Evolutionary conservation across 2,329 filamentous ascomycete genomes (phyloP).

Genomic region (Ceratocystis lukuohia): DNA sequence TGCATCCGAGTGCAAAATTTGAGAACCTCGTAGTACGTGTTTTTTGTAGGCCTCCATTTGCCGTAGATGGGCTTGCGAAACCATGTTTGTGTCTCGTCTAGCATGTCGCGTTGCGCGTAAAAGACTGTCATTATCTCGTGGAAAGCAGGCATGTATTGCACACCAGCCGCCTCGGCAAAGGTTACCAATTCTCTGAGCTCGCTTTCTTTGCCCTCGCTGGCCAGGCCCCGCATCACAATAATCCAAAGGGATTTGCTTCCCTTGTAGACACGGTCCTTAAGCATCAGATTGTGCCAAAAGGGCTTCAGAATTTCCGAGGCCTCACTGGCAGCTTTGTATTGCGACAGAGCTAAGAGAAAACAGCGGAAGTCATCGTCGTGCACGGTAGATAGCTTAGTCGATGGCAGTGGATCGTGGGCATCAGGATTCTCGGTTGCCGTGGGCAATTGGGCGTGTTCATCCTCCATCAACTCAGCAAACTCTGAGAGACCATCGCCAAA

Average conservation of each 20-base stretch:
- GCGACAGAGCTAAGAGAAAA: conserved; percentile 39
- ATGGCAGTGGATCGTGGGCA: conserved; percentile 12
- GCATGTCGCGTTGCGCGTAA: conserved; percentile 44
- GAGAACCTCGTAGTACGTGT: conserved; percentile 42
- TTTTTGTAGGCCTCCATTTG: conserved; percentile 30
- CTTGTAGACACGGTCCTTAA: conserved; percentile 16
- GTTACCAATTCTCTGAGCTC: conserved; percentile 44
- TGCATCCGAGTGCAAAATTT: conserved; percentile 47
- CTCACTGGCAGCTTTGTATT: conserved; percentile 42
- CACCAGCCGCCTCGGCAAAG: conserved; percentile 35
- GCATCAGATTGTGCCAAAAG: conserved; percentile 17
- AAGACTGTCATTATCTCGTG: conserved; percentile 47
- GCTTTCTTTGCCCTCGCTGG: conserved; percentile 42
- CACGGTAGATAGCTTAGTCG: conserved; percentile 1
- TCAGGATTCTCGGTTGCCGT: conserved; percentile 19
- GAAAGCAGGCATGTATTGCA: conserved; percentile 33
- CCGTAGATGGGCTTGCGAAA: conserved; percentile 42
- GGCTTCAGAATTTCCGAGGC: conserved; percentile 26
- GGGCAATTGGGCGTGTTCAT: conserved; percentile 19
- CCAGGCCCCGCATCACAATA: conserved; percentile 46
- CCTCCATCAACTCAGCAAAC: conserved; percentile 20
- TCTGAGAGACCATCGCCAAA: conserved; percentile 20
- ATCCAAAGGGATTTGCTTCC: conserved; percentile 32
- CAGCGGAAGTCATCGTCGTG: conserved; percentile 28
- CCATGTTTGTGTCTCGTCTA: conserved; percentile 53